Evolutionary conservation across 1,284 basidiomycete species (phyloP).

Genomic region (Ustilago trichophora): DNA sequence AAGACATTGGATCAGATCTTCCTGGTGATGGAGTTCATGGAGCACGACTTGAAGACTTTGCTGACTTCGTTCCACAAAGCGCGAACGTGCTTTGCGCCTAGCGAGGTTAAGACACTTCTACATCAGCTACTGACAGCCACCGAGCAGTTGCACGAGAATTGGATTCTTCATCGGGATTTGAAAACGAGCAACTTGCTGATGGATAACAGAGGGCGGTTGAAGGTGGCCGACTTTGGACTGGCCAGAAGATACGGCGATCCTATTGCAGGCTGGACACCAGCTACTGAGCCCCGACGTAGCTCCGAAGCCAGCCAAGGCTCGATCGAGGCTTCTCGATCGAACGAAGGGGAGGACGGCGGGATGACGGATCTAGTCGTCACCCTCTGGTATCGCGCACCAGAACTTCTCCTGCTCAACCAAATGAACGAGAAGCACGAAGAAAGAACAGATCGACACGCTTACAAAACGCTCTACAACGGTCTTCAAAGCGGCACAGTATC

Average conservation of each 20-base stretch:
- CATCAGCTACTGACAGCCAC: constrained; percentile 92
- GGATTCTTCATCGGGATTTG: constrained; percentile 96
- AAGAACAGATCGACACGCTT: too few relatives aligned
- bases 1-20: constrained; percentile 99
- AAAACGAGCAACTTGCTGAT: constrained; percentile 98
- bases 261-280: constrained; percentile 66
- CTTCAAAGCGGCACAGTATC: not conserved
- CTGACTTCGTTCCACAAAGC: constrained; percentile 76
- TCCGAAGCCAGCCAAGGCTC: not conserved
- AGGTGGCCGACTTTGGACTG: constrained; percentile 97
- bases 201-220: constrained; percentile 98
- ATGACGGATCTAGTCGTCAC: constrained; percentile 98
- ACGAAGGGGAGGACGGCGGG: constrained; percentile 71
- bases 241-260: constrained; percentile 95
- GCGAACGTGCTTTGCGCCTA: constrained; percentile 93
- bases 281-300: not conserved
- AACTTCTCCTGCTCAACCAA: constrained; percentile 16
- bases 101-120: constrained; percentile 97
- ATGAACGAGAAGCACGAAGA: not conserved
- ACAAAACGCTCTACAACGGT: not conserved
- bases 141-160: constrained; percentile 88
- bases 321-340: not conserved
- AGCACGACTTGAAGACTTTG: constrained; percentile 97
- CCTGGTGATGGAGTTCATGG: constrained; percentile 99
- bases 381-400: constrained; percentile 88